These are phyloP conservation scores for Scheffersomyces titani DNA, from an alignment of 1,139 yeast species.

Conservation along the genomic window DNA sequence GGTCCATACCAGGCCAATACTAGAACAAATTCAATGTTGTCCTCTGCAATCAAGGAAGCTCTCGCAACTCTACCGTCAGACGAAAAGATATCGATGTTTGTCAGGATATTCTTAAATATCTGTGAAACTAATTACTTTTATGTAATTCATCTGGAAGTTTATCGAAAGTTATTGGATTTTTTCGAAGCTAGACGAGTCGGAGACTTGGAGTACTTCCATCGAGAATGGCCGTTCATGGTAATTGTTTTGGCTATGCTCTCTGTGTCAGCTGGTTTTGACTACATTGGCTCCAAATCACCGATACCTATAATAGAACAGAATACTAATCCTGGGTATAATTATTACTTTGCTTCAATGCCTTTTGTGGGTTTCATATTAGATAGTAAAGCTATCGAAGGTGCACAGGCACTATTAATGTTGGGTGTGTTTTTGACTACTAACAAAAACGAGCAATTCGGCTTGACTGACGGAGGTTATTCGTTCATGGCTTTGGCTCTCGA, in stretches of 20 bases:
- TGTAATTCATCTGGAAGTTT: slow-evolving; percentile 10
- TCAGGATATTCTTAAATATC: slow-evolving; percentile 13
- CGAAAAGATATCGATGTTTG: slow-evolving; percentile 10
- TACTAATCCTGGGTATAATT: slow-evolving; percentile 16
- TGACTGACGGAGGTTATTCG: slow-evolving; percentile 17
- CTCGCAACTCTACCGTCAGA: slow-evolving; percentile 12
- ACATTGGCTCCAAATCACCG: slow-evolving; percentile 50
- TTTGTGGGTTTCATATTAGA: slow-evolving; percentile 18
- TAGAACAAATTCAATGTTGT: neutral
- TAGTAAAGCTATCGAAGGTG: slow-evolving; percentile 15
- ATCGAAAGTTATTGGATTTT: neutral
- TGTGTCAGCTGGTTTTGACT: slow-evolving; percentile 17
- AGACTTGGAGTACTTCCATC: slow-evolving; percentile 10
- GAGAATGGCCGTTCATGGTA: slow-evolving; percentile 15
- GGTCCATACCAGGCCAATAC: neutral
- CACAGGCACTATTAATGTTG: slow-evolving; percentile 14
- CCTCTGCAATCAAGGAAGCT: slow-evolving; percentile 9
- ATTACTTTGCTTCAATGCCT: slow-evolving; percentile 16
- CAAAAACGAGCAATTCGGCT: slow-evolving; percentile 14
- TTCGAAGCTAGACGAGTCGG: slow-evolving; percentile 2
- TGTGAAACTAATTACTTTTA: slow-evolving; percentile 22
- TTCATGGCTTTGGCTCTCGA: slow-evolving; percentile 18
- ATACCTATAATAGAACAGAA: slow-evolving; percentile 16
- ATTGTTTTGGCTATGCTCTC: slow-evolving; percentile 14
- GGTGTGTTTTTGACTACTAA: slow-evolving; percentile 20